A percentile compares a stretch with the other conserved stretches of the same genome.
Evolutionary conservation across 192 early-diverging fungal genomes (phyloP).

Genomic region (Anaeromyces robustus): DNA sequence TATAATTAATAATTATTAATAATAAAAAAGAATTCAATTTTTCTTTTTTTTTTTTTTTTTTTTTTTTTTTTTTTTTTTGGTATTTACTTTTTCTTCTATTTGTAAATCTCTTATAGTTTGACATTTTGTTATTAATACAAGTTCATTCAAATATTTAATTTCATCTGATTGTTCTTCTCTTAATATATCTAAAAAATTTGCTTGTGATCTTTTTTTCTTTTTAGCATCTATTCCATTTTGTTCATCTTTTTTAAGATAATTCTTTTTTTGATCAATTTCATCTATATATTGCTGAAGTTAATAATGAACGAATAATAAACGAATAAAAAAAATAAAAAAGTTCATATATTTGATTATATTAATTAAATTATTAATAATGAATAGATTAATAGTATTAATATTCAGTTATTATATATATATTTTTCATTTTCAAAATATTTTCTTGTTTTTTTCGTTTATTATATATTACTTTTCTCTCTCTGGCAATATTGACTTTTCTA

Average conservation of each 20-base stretch:
- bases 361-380: too few relatives aligned
- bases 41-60: background rate
- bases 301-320: too few relatives aligned
- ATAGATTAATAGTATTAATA: too few relatives aligned
- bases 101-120: background rate
- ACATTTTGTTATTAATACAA: background rate
- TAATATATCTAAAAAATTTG: background rate
- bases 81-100: background rate
- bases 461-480: background rate
- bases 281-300: background rate
- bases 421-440: background rate
- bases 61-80: too few relatives aligned
- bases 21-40: too few relatives aligned
- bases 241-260: background rate
- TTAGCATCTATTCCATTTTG: background rate
- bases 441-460: background rate
- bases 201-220: background rate
- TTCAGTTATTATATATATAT: too few relatives aligned
- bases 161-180: background rate
- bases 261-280: background rate
- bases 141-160: background rate
- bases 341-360: too few relatives aligned
- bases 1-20: too few relatives aligned
- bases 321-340: too few relatives aligned
- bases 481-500: background rate